These are phyloP conservation scores for Backusella psychrophila DNA, from an alignment of 192 early-diverging fungal species.

Conservation along the genomic window DNA sequence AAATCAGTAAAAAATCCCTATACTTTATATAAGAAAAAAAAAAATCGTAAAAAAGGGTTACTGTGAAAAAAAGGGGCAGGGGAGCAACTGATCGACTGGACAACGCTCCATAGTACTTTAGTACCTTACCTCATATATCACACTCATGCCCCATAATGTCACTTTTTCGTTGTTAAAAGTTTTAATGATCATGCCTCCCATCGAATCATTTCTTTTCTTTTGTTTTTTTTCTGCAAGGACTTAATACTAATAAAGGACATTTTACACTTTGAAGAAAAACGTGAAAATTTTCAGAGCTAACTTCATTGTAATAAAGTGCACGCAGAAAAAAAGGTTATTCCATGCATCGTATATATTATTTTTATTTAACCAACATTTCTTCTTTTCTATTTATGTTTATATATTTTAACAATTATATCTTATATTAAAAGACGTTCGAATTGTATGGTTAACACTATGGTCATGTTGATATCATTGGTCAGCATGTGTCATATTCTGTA, in stretches of 20 bases:
- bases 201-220: neutral
- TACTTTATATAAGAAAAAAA: neutral
- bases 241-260: neutral
- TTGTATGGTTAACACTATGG: neutral
- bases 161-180: neutral
- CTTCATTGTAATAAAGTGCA: neutral
- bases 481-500: slow-evolving; percentile 2
- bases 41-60: neutral
- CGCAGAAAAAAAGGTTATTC: neutral
- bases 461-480: neutral
- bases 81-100: neutral
- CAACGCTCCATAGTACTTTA: neutral
- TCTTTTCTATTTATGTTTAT: neutral
- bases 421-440: neutral
- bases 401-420: neutral
- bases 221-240: neutral
- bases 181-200: neutral
- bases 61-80: slow-evolving; percentile 1
- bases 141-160: neutral
- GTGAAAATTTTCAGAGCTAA: neutral
- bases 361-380: neutral
- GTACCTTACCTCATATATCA: neutral
- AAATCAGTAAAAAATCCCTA: neutral
- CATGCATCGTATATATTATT: neutral
- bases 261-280: neutral